Evolutionary conservation across 805 yeast species (phyloP), one percentile per base, ranked within the genome.

Genomic region (Suhomyces vadensis): DNA sequence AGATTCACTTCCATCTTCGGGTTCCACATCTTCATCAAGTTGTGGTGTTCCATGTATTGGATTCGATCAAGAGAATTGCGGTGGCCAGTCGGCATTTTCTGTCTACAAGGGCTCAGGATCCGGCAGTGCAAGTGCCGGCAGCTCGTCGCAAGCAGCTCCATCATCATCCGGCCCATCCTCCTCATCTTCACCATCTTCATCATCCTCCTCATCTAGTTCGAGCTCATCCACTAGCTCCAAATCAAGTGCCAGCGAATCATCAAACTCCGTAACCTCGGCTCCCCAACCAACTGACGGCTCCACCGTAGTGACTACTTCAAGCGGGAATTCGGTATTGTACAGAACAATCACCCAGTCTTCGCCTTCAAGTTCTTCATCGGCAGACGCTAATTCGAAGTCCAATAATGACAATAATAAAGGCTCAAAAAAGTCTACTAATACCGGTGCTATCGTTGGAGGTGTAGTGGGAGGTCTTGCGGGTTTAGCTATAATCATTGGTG

Each of bases 381-480:
- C 47, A 6, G 24, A 46, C 17, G 36, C 42, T 11, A 25, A 48
- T 11, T 20, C 36, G 1, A 29, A 29, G 3, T 26, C 31, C 16
- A 8, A 16, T n/a, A n/a, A n/a, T n/a, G n/a, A n/a, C n/a, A n/a
- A n/a, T n/a, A n/a, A n/a, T n/a, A 41, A 24, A 11, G 21, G 17
- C 16, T 17, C 17, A 16, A 43, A 41, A 16, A 63, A 63, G 56
- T 61, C 55, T 59, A 52, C 59, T 53, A 58, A 65, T 39, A 55
- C 60, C 7, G 75, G 68, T 20, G 71, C 77, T 55, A 69, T 72
- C 29, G 74, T 60, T 2, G 77, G 77, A 11, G 76, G 76, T 6
- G 75, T 71, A 1, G 74, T 71, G 2, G 77, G 76, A 11, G 77
- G 75, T 8, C 44, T 70, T 5, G 69, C 60, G 1, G 76, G 61